phyloP scores from a whole-genome alignment of 225 moss, liverwort and hornwort genomes.

The Rhytidiadelphus loreus region DNA sequence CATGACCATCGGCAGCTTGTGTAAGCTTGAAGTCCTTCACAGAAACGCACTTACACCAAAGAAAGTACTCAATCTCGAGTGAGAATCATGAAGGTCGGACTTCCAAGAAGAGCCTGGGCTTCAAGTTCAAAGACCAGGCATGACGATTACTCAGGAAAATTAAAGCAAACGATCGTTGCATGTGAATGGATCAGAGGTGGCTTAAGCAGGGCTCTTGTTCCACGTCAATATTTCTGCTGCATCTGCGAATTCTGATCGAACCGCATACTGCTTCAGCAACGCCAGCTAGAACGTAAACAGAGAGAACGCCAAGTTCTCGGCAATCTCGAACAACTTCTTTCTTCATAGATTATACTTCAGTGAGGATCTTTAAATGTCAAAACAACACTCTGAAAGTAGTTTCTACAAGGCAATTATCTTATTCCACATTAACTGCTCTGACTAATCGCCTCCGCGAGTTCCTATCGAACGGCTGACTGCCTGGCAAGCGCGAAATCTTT shows the following conservation, averaged over 20 bases:
- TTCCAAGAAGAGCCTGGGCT: background rate
- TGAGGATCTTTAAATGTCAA: background rate
- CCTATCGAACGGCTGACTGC: background rate
- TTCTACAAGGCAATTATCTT: background rate
- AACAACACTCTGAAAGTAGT: background rate
- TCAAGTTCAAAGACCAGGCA: background rate
- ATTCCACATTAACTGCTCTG: background rate
- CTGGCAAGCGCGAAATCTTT: background rate
- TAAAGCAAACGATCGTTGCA: background rate
- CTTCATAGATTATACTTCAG: background rate
- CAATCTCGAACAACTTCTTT: background rate
- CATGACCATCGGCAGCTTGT: background rate
- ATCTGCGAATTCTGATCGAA: background rate
- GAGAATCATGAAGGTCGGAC: background rate
- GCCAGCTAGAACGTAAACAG: background rate
- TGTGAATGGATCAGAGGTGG: background rate
- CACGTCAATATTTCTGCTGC: background rate
- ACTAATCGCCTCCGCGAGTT: background rate
- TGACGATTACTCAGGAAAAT: background rate
- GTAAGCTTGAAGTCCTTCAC: background rate
- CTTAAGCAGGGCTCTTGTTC: background rate
- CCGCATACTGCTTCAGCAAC: background rate
- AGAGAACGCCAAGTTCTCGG: background rate
- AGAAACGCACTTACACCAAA: too few relatives aligned
- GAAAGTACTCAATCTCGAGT: background rate